A percentile compares a stretch with the other conserved stretches of the same genome.
These are phyloP conservation scores for Suillus subalutaceus DNA, from an alignment of 768 basidiomycete species.

Conservation along the genomic window DNA sequence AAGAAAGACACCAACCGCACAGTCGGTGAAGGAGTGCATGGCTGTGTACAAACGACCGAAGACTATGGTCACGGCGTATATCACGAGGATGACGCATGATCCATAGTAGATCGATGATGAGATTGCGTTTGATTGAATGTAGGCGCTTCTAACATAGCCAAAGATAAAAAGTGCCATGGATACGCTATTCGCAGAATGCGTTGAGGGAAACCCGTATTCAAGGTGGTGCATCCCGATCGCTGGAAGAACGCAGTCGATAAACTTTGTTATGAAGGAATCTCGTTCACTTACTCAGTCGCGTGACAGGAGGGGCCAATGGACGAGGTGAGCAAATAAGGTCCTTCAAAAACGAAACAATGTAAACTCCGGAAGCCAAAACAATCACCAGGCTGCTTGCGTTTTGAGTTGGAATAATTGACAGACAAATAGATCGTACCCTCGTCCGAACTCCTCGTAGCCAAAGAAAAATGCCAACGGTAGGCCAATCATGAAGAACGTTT, in stretches of 20 bases:
- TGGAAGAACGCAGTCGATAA: constrained; percentile 29
- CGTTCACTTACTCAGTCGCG: constrained; percentile 71
- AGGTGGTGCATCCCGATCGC: constrained; percentile 80
- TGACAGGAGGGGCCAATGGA: constrained; percentile 89
- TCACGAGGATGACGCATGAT: constrained; percentile 45
- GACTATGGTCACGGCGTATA: constrained; percentile 74
- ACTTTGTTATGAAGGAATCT: not conserved
- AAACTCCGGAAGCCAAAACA: constrained; percentile 79
- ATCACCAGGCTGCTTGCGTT: constrained; percentile 55
- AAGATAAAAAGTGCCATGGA: constrained; percentile 87
- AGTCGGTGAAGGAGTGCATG: constrained; percentile 88
- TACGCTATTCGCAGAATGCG: constrained; percentile 89
- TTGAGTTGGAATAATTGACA: constrained; percentile 20
- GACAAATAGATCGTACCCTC: constrained; percentile 51
- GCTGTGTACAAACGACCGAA: constrained; percentile 83
- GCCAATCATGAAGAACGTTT: constrained; percentile 92
- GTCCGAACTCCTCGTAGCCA: constrained; percentile 69
- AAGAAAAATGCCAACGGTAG: constrained; percentile 91
- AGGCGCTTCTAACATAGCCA: constrained; percentile 56
- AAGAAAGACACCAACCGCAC: constrained; percentile 60
- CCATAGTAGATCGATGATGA: constrained; percentile 48
- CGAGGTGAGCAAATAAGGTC: constrained; percentile 90
- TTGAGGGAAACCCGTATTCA: constrained; percentile 96
- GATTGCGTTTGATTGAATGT: constrained; percentile 39
- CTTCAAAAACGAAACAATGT: constrained; percentile 84